Evolutionary conservation across 345 rosid genomes (phyloP).

Genomic region (Populus alba): DNA sequence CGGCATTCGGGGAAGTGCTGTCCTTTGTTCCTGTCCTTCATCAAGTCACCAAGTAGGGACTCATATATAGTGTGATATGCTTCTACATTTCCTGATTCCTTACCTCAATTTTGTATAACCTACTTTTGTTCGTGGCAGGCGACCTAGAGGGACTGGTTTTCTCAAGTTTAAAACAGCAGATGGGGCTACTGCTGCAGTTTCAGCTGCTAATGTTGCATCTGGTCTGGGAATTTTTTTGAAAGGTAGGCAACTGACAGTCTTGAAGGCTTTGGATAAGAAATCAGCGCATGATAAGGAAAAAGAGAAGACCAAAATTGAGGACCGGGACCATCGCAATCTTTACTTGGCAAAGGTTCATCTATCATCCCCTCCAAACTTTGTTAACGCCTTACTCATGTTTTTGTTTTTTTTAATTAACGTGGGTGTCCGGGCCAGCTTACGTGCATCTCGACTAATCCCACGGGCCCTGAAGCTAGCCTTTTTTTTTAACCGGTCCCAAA

Average conservation of each 20-base stretch:
- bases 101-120: not conserved
- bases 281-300: constrained; percentile 68
- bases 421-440: too few relatives aligned
- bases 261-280: constrained; percentile 81
- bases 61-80: not conserved
- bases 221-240: constrained; percentile 70
- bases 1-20: constrained; percentile 69
- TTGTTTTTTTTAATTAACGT: not conserved
- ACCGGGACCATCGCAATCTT: constrained; percentile 70
- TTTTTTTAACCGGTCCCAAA: not conserved
- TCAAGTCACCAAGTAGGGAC: constrained; percentile 72
- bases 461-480: too few relatives aligned
- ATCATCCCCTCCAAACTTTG: not conserved
- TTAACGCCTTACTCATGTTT: not conserved
- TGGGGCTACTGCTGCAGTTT: constrained; percentile 64
- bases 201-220: constrained; percentile 61
- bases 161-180: constrained; percentile 77
- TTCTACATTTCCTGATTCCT: constrained; percentile 1
- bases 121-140: constrained; percentile 47
- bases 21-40: constrained; percentile 78
- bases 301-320: constrained; percentile 69
- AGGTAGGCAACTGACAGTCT: constrained; percentile 71
- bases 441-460: too few relatives aligned
- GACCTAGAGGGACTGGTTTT: constrained; percentile 88
- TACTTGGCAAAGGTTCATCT: constrained; percentile 76